phyloP scores from a whole-genome alignment of 352 stramenopile genomes.

The Phytophthora fragariaefolia region DNA sequence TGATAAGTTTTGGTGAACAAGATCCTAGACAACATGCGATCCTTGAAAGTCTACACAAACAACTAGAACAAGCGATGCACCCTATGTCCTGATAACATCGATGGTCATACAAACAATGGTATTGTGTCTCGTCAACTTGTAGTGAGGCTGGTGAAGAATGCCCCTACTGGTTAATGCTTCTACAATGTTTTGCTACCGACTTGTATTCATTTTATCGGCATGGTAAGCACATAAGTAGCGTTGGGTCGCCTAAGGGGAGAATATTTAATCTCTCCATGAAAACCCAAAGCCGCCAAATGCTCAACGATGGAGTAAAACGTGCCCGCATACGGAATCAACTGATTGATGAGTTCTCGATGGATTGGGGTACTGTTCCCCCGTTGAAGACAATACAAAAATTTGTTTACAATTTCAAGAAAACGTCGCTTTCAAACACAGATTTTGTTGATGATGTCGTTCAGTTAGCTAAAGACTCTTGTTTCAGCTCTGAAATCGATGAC shows the following conservation, averaged over 20 bases:
- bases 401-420: constrained; percentile 3
- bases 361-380: neutral
- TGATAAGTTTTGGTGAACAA: too few species aligned
- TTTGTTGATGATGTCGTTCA: neutral
- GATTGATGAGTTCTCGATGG: constrained; percentile 1
- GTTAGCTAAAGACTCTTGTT: neutral
- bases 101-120: neutral
- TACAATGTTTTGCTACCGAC: neutral
- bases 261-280: neutral
- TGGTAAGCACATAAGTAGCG: neutral
- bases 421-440: neutral
- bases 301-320: neutral
- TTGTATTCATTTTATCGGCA: neutral
- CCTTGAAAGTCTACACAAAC: too few species aligned
- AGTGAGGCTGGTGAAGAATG: neutral
- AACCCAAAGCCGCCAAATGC: neutral
- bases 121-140: neutral
- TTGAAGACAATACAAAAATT: constrained; percentile 3
- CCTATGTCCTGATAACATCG: too few species aligned
- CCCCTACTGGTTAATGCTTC: neutral
- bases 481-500: neutral
- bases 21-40: too few species aligned
- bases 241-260: neutral
- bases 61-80: too few species aligned
- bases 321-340: neutral